Conservation (phyloP, 192 early-diverging fungal genomes). For the Coemansia erecta region DNA sequence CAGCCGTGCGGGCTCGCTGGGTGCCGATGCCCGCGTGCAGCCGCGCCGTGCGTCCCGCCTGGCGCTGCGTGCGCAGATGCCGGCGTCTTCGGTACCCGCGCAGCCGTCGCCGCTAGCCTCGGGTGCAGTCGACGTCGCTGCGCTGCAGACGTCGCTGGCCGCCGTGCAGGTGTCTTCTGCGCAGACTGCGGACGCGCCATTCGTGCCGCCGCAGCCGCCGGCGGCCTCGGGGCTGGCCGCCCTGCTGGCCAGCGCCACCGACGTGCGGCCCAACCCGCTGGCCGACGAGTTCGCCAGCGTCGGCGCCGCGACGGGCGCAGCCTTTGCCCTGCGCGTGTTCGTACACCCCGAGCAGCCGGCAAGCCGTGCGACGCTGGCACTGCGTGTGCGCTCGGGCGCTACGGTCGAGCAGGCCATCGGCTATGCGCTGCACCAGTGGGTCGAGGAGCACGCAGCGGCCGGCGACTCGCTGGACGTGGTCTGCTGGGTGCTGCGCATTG, state of each 20-base stretch:
- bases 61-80: constrained; percentile 10
- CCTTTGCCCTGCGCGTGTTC: constrained; percentile 47
- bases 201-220: constrained; percentile 28
- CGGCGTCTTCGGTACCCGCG: constrained; percentile 17
- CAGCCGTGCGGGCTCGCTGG: neutral
- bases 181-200: constrained; percentile 18
- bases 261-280: constrained; percentile 63
- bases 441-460: constrained; percentile 66
- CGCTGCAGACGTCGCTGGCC: no score
- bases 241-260: constrained; percentile 63
- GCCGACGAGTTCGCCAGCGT: constrained; percentile 64
- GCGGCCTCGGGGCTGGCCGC: constrained; percentile 59
- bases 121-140: no score
- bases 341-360: neutral
- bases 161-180: no score
- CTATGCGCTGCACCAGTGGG: constrained; percentile 84
- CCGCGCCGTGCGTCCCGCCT: constrained; percentile 1
- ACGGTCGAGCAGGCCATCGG: constrained; percentile 94
- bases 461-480: constrained; percentile 63
- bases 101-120: constrained; percentile 13
- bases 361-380: no score
- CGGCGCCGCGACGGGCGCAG: constrained; percentile 59
- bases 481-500: constrained; percentile 88
- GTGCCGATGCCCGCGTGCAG: neutral
- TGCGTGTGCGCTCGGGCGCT: constrained; percentile 75